Evolutionary conservation across 768 basidiomycete genomes (phyloP).

Genomic region (Serendipita sp.): DNA sequence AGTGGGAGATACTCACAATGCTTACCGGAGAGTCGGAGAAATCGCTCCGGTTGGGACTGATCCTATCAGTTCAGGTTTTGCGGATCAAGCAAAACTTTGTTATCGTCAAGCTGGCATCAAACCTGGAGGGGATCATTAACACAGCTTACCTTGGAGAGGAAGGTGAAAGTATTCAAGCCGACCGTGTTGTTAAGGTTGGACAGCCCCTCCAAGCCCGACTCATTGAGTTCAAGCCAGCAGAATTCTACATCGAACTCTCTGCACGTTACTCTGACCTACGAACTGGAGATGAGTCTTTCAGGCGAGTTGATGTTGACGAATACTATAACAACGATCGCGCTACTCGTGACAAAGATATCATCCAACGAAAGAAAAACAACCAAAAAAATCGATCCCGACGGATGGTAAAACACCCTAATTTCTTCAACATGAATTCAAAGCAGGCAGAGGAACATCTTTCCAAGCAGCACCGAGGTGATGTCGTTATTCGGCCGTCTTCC

Average conservation of each 20-base stretch:
- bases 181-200: conserved; percentile 50
- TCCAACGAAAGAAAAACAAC: conserved; percentile 69
- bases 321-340: conserved; percentile 50
- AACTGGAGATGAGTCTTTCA: conserved; percentile 46
- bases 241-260: conserved; percentile 60
- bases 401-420: conserved; percentile 94
- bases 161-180: conserved; percentile 29
- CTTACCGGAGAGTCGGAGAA: conserved; percentile 78
- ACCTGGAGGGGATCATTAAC: conserved; percentile 69
- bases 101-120: conserved; percentile 75
- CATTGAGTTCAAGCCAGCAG: conserved; percentile 48
- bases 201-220: conserved; percentile 71
- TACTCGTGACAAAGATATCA: conserved; percentile 53
- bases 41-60: conserved; percentile 62
- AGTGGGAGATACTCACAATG: conserved; percentile 86
- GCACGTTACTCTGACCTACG: conserved; percentile 44
- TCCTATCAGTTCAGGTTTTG: conserved; percentile 58
- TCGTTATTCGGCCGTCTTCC: conserved; percentile 90
- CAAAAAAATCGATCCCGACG: conserved; percentile 66
- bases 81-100: conserved; percentile 38
- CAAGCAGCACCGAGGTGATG: conserved; percentile 85
- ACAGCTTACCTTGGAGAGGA: conserved; percentile 33
- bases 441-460: conserved; percentile 85
- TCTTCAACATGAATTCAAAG: conserved; percentile 81
- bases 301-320: conserved; percentile 39